A percentile compares a stretch with the other conserved stretches of the same genome.
These are phyloP conservation scores for Aureococcus anophagefferens DNA, from an alignment of 108 stramenopile species.

Conservation along the genomic window DNA sequence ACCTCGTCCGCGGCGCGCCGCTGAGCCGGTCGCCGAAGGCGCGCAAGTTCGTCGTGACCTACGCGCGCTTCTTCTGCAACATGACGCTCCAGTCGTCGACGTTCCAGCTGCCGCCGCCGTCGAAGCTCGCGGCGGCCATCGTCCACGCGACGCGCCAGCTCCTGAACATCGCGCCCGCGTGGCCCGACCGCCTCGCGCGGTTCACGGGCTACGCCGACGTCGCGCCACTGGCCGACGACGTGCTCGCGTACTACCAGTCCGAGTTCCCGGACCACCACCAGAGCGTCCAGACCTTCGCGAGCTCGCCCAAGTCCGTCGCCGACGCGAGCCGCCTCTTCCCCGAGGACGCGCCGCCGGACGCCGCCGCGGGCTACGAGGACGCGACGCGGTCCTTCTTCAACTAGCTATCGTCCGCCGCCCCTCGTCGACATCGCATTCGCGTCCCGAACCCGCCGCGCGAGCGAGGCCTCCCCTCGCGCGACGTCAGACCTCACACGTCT, in stretches of 20 bases:
- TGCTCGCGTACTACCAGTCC: conserved; percentile 74
- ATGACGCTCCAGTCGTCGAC: conserved; percentile 77
- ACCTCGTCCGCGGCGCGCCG: no score
- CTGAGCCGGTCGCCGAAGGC: conserved; percentile 43
- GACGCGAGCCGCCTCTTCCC: no score
- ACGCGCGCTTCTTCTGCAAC: conserved; percentile 87
- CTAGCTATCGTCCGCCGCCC: no score
- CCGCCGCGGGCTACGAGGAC: no score
- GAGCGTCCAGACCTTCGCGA: background rate
- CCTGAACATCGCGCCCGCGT: conserved; percentile 64
- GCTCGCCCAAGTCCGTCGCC: background rate
- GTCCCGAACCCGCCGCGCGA: no score
- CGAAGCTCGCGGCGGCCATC: conserved; percentile 69
- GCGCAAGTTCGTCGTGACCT: conserved; percentile 79
- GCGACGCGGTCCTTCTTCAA: no score
- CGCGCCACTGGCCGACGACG: conserved; percentile 61
- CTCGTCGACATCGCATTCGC: no score
- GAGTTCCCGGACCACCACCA: conserved; percentile 66
- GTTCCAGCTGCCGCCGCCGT: conserved; percentile 75
- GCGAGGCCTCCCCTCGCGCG: no score
- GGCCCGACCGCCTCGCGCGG: conserved; percentile 58
- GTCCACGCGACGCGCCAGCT: conserved; percentile 65
- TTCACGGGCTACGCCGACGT: conserved; percentile 67
- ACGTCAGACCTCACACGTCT: no score
- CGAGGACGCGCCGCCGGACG: no score